These are phyloP conservation scores for Lipomyces sp. DNA, from an alignment of 805 yeast species.

Conservation along the genomic window DNA sequence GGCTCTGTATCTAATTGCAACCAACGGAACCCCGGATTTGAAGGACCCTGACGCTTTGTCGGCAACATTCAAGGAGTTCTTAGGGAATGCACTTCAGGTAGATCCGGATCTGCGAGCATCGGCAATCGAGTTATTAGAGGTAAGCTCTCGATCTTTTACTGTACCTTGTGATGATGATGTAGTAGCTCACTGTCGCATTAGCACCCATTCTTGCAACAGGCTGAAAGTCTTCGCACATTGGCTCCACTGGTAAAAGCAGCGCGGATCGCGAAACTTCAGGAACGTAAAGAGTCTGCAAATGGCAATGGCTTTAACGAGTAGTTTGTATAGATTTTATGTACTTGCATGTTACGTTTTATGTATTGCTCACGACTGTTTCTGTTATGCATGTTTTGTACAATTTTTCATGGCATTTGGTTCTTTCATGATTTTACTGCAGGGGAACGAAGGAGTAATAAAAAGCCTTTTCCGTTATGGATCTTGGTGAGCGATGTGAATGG, in stretches of 20 bases:
- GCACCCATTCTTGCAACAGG: slow-evolving; percentile 30
- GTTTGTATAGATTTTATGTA: background rate
- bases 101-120: slow-evolving; percentile 77
- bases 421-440: no score
- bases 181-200: background rate
- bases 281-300: slow-evolving; percentile 8
- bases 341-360: no score
- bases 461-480: no score
- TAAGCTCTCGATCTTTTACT: slow-evolving; percentile 53
- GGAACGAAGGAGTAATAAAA: no score
- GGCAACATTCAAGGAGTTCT: slow-evolving; percentile 60
- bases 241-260: slow-evolving; percentile 34
- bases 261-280: slow-evolving; percentile 27
- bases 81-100: slow-evolving; percentile 76
- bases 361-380: no score
- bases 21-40: slow-evolving; percentile 92
- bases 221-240: slow-evolving; percentile 29
- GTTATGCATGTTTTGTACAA: no score
- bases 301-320: background rate
- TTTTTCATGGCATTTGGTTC: no score
- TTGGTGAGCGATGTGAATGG: no score
- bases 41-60: slow-evolving; percentile 83
- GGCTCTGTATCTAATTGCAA: slow-evolving; percentile 90
- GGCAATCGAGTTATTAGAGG: slow-evolving; percentile 66
- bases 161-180: no score